phyloP scores from a whole-genome alignment of 2,329 filamentous ascomycete genomes.

The Sporothrix pseudoabietina region DNA sequence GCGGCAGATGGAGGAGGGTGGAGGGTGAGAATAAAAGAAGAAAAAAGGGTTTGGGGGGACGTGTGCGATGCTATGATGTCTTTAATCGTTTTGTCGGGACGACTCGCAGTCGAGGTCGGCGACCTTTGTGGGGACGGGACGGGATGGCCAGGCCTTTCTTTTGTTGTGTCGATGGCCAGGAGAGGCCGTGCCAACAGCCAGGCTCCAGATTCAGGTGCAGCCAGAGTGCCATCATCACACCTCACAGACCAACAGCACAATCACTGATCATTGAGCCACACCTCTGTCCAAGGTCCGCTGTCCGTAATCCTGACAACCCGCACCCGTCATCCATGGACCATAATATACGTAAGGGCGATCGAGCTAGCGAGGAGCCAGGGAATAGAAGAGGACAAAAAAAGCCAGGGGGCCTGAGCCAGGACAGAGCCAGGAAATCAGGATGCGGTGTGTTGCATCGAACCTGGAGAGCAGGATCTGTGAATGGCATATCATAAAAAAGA shows the following conservation, averaged over 20 bases:
- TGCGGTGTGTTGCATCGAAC: constrained; percentile 11
- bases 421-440: background rate
- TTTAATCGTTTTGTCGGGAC: background rate
- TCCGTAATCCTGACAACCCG: background rate
- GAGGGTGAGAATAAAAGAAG: background rate
- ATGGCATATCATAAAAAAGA: constrained; percentile 17
- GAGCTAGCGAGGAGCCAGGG: constrained; percentile 15
- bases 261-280: background rate
- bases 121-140: constrained; percentile 15
- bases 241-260: background rate
- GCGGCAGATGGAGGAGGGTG: background rate
- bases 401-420: background rate
- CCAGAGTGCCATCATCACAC: background rate
- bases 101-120: constrained; percentile 22
- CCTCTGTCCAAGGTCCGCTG: background rate
- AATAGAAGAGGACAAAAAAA: background rate
- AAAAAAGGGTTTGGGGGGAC: no score
- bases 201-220: background rate
- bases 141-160: background rate
- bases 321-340: background rate
- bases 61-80: background rate
- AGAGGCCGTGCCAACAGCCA: background rate
- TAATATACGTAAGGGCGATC: constrained; percentile 12
- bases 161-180: background rate
- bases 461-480: constrained; percentile 19